Conservation (phyloP, 306 rosid species). For the Pueraria montana region DNA sequence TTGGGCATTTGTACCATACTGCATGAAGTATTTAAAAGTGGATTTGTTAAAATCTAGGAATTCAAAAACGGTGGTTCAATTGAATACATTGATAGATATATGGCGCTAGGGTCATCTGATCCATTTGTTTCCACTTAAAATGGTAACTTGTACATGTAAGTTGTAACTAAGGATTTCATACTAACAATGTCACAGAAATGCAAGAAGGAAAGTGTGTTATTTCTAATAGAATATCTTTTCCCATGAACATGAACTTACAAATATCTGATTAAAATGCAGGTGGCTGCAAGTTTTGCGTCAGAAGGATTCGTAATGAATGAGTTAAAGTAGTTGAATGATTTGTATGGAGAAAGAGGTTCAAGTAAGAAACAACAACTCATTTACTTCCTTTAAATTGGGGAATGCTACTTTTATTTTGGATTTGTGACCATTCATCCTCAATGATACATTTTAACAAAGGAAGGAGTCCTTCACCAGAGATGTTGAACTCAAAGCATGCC, state of each 20-base stretch:
- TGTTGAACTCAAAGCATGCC: conserved; percentile 36
- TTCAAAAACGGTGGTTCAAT: neutral
- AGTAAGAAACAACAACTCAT: too few species aligned
- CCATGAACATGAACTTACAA: neutral
- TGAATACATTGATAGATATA: conserved; percentile 7
- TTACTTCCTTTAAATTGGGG: too few species aligned
- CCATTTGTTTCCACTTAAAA: neutral
- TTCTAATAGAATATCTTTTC: neutral
- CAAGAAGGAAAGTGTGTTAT: neutral
- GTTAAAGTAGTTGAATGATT: conserved; percentile 92
- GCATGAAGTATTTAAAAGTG: neutral
- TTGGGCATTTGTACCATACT: neutral
- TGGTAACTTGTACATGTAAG: too few species aligned
- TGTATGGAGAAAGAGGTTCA: conserved; percentile 95
- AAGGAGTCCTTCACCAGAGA: too few species aligned
- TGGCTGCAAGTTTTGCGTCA: conserved; percentile 89
- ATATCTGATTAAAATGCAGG: conserved; percentile 59
- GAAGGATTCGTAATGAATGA: conserved; percentile 93
- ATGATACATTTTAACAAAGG: conserved; percentile 46
- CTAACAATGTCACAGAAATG: neutral
- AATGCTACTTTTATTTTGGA: too few species aligned
- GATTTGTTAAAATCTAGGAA: neutral
- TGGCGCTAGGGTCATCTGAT: neutral
- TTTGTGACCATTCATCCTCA: conserved; percentile 35
- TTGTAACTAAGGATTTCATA: neutral